Base-by-base conservation (phyloP, 352 stramenopile genomes). In the Globisporangium radiosum region DNA sequence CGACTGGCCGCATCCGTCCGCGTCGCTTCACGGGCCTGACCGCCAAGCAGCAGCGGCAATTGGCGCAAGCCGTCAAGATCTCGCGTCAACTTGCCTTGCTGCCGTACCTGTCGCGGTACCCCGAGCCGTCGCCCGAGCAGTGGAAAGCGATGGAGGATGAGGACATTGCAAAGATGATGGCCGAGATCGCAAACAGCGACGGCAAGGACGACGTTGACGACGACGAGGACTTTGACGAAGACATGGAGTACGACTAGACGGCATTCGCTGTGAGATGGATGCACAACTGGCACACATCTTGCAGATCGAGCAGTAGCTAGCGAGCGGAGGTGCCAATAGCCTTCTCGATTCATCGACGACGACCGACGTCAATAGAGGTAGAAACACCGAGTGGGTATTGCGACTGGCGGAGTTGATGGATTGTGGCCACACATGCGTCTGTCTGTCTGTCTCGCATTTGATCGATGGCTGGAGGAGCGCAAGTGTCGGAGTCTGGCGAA, bases 111-210 rank as follows among this genome's bases (percentile, higher is more conserved):
- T 90, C 81, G 45, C 73, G 84, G 62, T 93, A 91, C 77, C 81
- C 84, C 45, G 75, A 89, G 57, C 84, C 84, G 55, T 88, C 84
- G 52, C 84, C 84, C 7, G 79, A 87, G 65, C 84, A 93, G 60
- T 91, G 82, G 81, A 76, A 84, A 60, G 71, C 77, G 36, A 90
- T 93, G 72, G 78, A 88, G 59, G 74, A 89, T n/a, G 76, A 90
- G 62, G 76, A 87, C 42, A 88, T 88, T 47, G 81, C 78, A 49
- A 77, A 78, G 64, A 64, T 72, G 45, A 74, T 64, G 53, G 78
- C 74, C 9, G 69, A 85, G 39, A 71, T 82, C n/a, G 77, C 79
- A 54, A 74, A 75, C 47, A 71, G 80, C 56, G 69, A 85, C 37
- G 76, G 75, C 56, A 62, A 62, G 52, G 64, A 63, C 56, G 69